Evolutionary conservation across 257 asterid species (phyloP), one percentile per base, ranked within the genome.

Genomic region (Solanum bulbocastanum): DNA sequence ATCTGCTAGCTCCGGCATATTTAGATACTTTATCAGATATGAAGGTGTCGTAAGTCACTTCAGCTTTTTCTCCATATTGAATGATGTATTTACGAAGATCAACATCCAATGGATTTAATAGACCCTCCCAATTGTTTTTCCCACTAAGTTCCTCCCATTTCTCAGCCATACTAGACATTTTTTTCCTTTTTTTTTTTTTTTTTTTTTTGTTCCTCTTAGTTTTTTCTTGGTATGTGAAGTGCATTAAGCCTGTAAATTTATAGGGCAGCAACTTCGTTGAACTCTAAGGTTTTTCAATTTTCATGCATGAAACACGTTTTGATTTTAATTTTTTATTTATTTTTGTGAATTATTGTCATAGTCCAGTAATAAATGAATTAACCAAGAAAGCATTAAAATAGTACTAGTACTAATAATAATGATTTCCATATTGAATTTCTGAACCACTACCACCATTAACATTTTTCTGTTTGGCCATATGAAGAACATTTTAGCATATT

Each of bases 141-240:
- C 99, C 98, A 36, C 96, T 95, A 6, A 97, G 96, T 42, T 88
- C 65, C 88, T 90, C 93, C 99, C 99, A 97, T 93, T 91, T 91
- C 32, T 88, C 84, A 52, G 94, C 90, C 23, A 93, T 90, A 56
- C 18, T 16, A 25, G 27, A 86, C 73, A 87, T 85, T 32, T 14
- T 89, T 87, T 87, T 88, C 75, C 82, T 37, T 10, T 88, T 87
- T 83, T 30, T 30, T 30, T 30, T 30, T 88, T 82, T 78, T 87
- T 10, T 4, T 3, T 60, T 36, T 22, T 56, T 7, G 6, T 33
- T 58, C 5, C 62, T 78, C 84, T 78, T 25, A 15, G 62, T 78
- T 40, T 78, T 14, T 78, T 8, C 37, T 78, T 25, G 62, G n/a
- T 78, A 78, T 78, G n/a, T 25, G 84, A 36, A 74, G 1, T 10